These are phyloP conservation scores for Talaromyces sp. DNA, from an alignment of 2,329 filamentous ascomycete species.

Conservation along the genomic window DNA sequence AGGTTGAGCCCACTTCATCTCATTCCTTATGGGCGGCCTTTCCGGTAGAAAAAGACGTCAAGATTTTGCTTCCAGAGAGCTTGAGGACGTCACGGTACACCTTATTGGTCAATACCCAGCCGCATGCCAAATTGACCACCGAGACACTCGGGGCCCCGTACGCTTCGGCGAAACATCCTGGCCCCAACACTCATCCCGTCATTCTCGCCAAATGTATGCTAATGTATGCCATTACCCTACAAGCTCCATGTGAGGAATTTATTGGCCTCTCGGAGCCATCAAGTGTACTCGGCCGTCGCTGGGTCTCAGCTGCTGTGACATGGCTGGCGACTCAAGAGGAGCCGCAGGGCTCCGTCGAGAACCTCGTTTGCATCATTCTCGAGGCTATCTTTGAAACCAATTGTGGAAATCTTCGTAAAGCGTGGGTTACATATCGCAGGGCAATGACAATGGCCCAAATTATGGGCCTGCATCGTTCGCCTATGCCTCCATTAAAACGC, in stretches of 20 bases:
- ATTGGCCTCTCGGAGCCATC: conserved; percentile 17
- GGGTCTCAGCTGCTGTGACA: conserved; percentile 20
- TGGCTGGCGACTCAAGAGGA: conserved; percentile 30
- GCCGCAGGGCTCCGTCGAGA: conserved; percentile 29
- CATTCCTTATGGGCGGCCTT: conserved; percentile 14
- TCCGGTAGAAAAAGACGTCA: conserved; percentile 12
- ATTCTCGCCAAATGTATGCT: conserved; percentile 29
- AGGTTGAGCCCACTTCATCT: neutral
- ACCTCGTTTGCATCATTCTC: conserved; percentile 35
- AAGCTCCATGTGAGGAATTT: conserved; percentile 13
- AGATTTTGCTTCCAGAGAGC: conserved; percentile 12
- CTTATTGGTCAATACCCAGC: conserved; percentile 10
- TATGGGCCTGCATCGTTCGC: conserved; percentile 31
- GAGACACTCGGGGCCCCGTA: conserved; percentile 9
- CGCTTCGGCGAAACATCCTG: conserved; percentile 6
- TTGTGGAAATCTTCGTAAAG: conserved; percentile 31
- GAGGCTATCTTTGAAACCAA: conserved; percentile 33
- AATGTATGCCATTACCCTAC: conserved; percentile 24
- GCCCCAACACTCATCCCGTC: conserved; percentile 23
- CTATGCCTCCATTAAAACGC: conserved; percentile 9
- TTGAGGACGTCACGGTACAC: conserved; percentile 7
- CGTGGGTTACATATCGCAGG: conserved; percentile 30
- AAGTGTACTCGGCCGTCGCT: conserved; percentile 18
- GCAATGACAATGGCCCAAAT: conserved; percentile 35
- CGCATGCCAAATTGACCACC: conserved; percentile 12